phyloP scores from a whole-genome alignment of 2,329 filamentous ascomycete genomes.

The Didymella sp. region DNA sequence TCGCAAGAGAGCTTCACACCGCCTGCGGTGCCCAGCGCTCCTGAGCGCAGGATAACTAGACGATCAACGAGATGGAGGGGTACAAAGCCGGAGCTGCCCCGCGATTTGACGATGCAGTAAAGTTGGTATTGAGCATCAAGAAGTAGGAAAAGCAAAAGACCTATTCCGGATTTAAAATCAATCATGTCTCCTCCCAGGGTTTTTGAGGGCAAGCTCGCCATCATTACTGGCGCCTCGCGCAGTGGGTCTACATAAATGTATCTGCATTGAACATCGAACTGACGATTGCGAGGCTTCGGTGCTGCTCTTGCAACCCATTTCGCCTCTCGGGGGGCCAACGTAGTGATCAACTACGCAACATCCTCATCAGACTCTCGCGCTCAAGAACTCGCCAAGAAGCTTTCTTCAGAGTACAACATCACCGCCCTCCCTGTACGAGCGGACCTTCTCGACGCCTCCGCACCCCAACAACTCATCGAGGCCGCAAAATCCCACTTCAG shows the following conservation, averaged over 20 bases:
- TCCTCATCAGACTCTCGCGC: conserved; percentile 60
- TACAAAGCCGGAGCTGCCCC: conserved; percentile 18
- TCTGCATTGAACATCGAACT: not conserved
- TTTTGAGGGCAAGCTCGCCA: conserved; percentile 73
- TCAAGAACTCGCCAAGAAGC: conserved; percentile 57
- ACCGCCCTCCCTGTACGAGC: conserved; percentile 68
- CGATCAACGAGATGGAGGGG: conserved; percentile 3
- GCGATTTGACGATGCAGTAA: not conserved
- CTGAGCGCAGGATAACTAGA: not conserved
- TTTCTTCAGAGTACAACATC: conserved; percentile 64
- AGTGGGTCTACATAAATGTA: conserved; percentile 55
- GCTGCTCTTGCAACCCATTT: conserved; percentile 68
- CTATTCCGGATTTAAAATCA: too few species aligned
- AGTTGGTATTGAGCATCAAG: conserved; percentile 2
- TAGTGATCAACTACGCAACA: conserved; percentile 73
- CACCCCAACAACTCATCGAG: conserved; percentile 64
- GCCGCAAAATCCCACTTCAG: conserved; percentile 63
- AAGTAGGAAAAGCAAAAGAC: not conserved
- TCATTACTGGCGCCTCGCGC: conserved; percentile 77
- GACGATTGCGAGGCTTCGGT: conserved; percentile 67
- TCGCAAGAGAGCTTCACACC: not conserved
- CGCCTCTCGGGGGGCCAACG: conserved; percentile 69
- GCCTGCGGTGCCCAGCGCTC: conserved; percentile 3
- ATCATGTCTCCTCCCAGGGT: conserved; percentile 22
- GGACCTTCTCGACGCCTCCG: conserved; percentile 67